These are phyloP conservation scores for Fusarium floridanum DNA, from an alignment of 2,329 filamentous ascomycete genomes.

Conservation along the genomic window DNA sequence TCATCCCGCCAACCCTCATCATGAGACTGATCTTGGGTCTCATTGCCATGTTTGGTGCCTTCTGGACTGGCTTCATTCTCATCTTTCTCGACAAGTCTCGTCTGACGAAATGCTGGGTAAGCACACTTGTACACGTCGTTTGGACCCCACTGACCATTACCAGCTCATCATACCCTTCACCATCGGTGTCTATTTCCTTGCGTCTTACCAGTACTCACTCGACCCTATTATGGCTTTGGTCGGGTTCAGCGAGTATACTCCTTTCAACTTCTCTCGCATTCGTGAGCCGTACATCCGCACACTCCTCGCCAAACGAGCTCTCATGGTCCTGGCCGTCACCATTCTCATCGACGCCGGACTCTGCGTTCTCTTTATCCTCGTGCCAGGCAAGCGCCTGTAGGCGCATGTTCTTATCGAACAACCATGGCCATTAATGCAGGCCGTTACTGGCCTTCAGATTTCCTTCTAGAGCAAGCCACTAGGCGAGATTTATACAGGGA, in stretches of 20 bases:
- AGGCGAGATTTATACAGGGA: conserved; percentile 33
- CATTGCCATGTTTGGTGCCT: conserved; percentile 84
- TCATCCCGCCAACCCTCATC: conserved; percentile 91
- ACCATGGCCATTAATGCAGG: conserved; percentile 43
- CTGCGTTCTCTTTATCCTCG: conserved; percentile 91
- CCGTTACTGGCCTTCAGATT: conserved; percentile 37
- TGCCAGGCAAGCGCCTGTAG: conserved; percentile 87
- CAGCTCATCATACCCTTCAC: conserved; percentile 88
- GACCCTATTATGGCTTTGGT: conserved; percentile 90
- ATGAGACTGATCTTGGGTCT: conserved; percentile 88
- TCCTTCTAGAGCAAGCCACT: conserved; percentile 23
- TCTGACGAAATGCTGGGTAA: conserved; percentile 84
- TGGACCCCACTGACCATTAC: conserved; percentile 24
- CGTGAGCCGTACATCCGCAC: conserved; percentile 91
- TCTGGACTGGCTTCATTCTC: conserved; percentile 94
- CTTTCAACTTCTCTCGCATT: conserved; percentile 90
- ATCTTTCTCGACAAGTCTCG: conserved; percentile 89
- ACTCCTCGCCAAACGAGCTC: conserved; percentile 84
- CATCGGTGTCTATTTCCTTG: conserved; percentile 87
- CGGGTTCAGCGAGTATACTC: conserved; percentile 96
- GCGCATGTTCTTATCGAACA: conserved; percentile 5
- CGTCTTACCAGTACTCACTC: conserved; percentile 94
- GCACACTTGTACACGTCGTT: conserved; percentile 49
- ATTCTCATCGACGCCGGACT: conserved; percentile 83
- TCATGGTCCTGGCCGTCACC: conserved; percentile 84